phyloP scores from a whole-genome alignment of 257 asterid genomes.

The Solanum tacnaense region DNA sequence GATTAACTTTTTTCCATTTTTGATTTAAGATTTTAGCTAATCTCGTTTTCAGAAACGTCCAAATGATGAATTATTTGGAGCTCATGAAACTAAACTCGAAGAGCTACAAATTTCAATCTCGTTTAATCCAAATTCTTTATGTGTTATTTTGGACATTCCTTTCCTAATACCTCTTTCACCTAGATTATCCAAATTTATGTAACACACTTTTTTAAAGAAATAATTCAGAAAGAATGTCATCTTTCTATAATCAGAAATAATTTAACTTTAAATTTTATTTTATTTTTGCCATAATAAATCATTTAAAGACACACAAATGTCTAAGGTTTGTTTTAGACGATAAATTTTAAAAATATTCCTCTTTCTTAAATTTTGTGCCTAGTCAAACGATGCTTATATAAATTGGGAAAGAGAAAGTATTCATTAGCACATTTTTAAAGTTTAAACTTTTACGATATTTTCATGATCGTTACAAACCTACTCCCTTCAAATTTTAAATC shows the following conservation, averaged over 20 bases:
- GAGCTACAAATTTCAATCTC: neutral
- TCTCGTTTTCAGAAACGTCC: neutral
- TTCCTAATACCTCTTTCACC: neutral
- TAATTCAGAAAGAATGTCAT: neutral
- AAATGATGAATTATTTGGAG: too few species aligned
- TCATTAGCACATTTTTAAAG: neutral
- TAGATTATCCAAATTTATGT: neutral
- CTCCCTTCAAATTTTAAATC: neutral
- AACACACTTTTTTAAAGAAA: neutral
- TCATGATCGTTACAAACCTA: neutral
- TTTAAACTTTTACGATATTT: neutral
- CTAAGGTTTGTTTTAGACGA: neutral
- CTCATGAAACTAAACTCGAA: neutral
- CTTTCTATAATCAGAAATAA: too few species aligned
- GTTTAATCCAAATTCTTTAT: neutral
- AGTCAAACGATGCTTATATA: neutral
- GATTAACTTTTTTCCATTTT: too few species aligned
- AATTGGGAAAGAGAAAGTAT: neutral
- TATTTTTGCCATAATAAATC: too few species aligned
- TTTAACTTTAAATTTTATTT: neutral
- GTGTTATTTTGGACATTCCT: neutral
- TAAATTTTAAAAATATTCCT: too few species aligned
- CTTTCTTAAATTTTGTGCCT: neutral
- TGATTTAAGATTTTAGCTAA: too few species aligned
- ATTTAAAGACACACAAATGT: too few species aligned